Evolutionary conservation across 441 rosid genomes (phyloP), one percentile per base, ranked within the genome.

Genomic region (Sinapis alba): DNA sequence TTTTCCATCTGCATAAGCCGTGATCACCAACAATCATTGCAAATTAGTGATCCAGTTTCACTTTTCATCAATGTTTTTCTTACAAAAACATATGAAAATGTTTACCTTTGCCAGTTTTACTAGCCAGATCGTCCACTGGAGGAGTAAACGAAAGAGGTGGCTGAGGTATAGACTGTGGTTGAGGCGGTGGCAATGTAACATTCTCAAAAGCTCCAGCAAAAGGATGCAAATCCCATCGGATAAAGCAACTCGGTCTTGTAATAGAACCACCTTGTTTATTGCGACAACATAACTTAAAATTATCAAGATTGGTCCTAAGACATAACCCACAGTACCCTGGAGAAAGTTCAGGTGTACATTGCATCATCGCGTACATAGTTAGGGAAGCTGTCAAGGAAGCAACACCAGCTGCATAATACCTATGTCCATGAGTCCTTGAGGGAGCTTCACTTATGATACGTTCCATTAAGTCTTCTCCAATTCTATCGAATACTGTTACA

Each of bases 141-240:
- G 67, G 18, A 36, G 28, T 6, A 19, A 63, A 21, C 13, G 68
- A 63, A 63, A 38, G 54, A 4, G 51, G 68, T 63, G 68, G 54
- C 7, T 12, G 68, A 63, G 53, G 32, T 38, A 60, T 28, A 60
- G 64, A 7, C 28, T 38, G 18, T 0, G 19, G 51, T 15, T 7
- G 62, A 26, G 62, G 36, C 18, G 36, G 62, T 3, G 36, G 10
- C 36, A 60, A 21, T 64, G 34, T 64, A 9, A 43, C 5, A 64
- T 64, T 43, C n/a, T 71, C 69, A 68, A 72, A 78, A 66, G 74
- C 80, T 59, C 80, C 80, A 24, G 68, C 53, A 23, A 26, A 76
- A 63, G 76, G 71, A 70, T 19, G 45, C 69, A 65, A 15, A 4
- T 79, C 65, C 82, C 82, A 79, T 6, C 76, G 65, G 18, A 69